These are phyloP conservation scores for Talaromyces funiculosus DNA, from an alignment of 2,329 filamentous ascomycete species.

Conservation along the genomic window DNA sequence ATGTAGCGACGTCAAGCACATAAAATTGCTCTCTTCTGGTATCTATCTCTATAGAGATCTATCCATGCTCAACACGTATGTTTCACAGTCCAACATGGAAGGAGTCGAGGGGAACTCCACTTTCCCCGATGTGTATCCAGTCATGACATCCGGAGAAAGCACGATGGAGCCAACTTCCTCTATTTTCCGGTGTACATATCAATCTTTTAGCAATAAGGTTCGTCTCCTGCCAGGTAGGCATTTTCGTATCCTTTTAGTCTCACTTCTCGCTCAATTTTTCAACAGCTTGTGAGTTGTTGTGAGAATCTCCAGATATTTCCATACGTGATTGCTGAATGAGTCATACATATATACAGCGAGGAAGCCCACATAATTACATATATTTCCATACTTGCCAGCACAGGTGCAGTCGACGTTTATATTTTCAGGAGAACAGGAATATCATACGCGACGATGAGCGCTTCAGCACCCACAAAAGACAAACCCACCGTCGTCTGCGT, in stretches of 20 bases:
- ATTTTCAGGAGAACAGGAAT: background rate
- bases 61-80: background rate
- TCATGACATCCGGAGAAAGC: background rate
- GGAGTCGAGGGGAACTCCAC: background rate
- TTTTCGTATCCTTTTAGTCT: background rate
- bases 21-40: background rate
- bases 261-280: background rate
- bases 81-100: background rate
- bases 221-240: background rate
- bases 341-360: background rate
- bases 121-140: background rate
- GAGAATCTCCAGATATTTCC: background rate
- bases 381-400: background rate
- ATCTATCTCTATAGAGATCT: background rate
- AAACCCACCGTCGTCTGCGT: constrained; percentile 71
- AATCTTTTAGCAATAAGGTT: background rate
- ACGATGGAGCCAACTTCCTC: background rate
- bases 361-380: background rate
- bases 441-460: background rate
- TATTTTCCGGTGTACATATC: background rate
- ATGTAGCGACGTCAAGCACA: background rate
- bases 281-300: background rate
- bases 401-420: background rate
- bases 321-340: background rate
- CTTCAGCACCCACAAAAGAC: constrained; percentile 15